These are phyloP conservation scores for Gaillardinia entomophila DNA, from an alignment of 805 yeast species.

Conservation along the genomic window DNA sequence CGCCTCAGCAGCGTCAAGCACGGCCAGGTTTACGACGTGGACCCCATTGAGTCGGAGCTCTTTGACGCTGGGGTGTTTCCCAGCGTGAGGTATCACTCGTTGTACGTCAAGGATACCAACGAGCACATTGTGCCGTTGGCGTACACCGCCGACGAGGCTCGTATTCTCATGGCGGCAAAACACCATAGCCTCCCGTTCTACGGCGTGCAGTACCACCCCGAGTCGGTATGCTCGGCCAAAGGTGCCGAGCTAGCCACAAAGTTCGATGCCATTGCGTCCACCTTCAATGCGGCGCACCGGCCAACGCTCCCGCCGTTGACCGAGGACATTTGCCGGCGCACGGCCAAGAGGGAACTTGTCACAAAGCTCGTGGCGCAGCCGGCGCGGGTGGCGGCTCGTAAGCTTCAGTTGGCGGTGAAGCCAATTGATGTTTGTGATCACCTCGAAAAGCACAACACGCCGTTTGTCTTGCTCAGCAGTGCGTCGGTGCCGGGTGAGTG, in stretches of 20 bases:
- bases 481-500: conserved; percentile 83
- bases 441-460: conserved; percentile 23
- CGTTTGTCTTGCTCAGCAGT: conserved; percentile 64
- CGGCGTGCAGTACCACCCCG: conserved; percentile 98
- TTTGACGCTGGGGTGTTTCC: conserved; percentile 40
- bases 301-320: conserved; percentile 4
- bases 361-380: neutral
- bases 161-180: conserved; percentile 73
- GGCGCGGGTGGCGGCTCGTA: too few relatives aligned
- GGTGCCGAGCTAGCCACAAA: conserved; percentile 59
- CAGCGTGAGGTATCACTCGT: conserved; percentile 86
- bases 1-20: conserved; percentile 62
- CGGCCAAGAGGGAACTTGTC: neutral
- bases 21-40: conserved; percentile 70
- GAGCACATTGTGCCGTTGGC: conserved; percentile 54
- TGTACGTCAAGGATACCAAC: conserved; percentile 42
- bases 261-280: conserved; percentile 49
- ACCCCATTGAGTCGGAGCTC: conserved; percentile 30
- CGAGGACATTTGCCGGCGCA: too few relatives aligned
- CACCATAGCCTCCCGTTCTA: conserved; percentile 62
- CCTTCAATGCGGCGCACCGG: conserved; percentile 22
- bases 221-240: conserved; percentile 73
- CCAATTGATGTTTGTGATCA: conserved; percentile 52
- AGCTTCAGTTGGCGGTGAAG: conserved; percentile 7
- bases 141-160: conserved; percentile 31